A percentile compares a stretch with the other conserved stretches of the same genome.
These are phyloP conservation scores for Usnea hakonensis DNA, from an alignment of 495 filamentous ascomycete genomes.

Conservation along the genomic window DNA sequence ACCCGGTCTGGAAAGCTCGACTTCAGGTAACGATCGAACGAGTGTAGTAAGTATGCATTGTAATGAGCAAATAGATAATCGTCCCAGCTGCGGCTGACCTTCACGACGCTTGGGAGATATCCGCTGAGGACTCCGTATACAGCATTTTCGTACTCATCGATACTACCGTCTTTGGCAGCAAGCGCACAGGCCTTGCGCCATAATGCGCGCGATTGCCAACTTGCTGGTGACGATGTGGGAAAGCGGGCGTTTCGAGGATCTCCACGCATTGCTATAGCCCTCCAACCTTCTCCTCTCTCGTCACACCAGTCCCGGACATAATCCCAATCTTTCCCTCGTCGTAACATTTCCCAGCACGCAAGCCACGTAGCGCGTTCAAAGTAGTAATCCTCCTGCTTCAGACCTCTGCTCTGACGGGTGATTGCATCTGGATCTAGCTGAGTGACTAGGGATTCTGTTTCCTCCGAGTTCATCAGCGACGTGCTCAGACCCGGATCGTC, in stretches of 20 bases:
- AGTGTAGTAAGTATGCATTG: conserved; percentile 66
- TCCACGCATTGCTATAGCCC: conserved; percentile 61
- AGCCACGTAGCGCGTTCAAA: conserved; percentile 85
- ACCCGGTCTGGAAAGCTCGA: conserved; percentile 38
- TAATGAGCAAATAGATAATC: conserved; percentile 87
- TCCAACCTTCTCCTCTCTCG: conserved; percentile 74
- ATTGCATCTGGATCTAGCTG: conserved; percentile 90
- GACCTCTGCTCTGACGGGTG: conserved; percentile 60
- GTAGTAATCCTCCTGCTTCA: conserved; percentile 73
- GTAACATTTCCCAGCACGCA: conserved; percentile 79
- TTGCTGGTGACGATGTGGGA: neutral
- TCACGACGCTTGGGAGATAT: conserved; percentile 65
- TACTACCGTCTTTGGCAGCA: conserved; percentile 57
- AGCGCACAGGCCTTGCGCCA: conserved; percentile 82
- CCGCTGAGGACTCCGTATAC: conserved; percentile 86
- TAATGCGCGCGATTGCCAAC: conserved; percentile 42
- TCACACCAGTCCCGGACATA: conserved; percentile 75
- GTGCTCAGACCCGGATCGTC: conserved; percentile 47
- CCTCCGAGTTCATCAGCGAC: conserved; percentile 48
- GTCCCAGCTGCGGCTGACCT: conserved; percentile 74
- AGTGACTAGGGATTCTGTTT: conserved; percentile 63
- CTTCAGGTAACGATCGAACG: conserved; percentile 56
- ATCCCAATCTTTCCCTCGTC: conserved; percentile 62
- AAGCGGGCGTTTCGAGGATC: conserved; percentile 14
- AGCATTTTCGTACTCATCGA: conserved; percentile 72